phyloP scores from a whole-genome alignment of 305 asterid genomes.

The Euphrasia arctica region DNA sequence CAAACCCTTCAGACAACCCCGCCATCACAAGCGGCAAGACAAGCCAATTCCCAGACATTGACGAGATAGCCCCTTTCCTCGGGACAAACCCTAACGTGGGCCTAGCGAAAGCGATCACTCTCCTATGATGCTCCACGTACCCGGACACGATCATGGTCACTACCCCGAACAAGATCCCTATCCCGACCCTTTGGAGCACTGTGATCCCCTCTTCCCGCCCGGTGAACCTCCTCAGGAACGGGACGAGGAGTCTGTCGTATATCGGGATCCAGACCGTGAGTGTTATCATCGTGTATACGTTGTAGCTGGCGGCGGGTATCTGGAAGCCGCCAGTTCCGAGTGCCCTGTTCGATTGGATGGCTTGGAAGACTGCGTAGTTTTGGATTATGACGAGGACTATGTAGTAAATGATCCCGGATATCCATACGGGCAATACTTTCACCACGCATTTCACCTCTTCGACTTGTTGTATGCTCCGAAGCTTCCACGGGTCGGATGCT shows the following conservation, averaged over 20 bases:
- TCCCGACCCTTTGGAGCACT: conserved; percentile 36
- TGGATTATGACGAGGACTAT: conserved; percentile 30
- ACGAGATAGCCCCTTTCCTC: conserved; percentile 42
- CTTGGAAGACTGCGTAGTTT: conserved; percentile 37
- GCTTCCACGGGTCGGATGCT: conserved; percentile 42
- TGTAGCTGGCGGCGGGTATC: conserved; percentile 39
- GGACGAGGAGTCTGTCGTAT: conserved; percentile 35
- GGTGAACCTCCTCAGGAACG: conserved; percentile 26
- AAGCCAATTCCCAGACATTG: conserved; percentile 57
- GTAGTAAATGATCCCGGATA: conserved; percentile 34
- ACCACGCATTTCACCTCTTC: conserved; percentile 46
- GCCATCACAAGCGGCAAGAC: conserved; percentile 44
- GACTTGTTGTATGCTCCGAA: conserved; percentile 42
- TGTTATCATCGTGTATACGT: conserved; percentile 31
- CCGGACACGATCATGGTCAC: conserved; percentile 30
- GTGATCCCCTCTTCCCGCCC: conserved; percentile 33
- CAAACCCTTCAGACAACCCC: conserved; percentile 54
- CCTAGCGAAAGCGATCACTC: conserved; percentile 29
- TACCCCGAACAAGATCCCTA: conserved; percentile 31
- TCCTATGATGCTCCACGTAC: conserved; percentile 36
- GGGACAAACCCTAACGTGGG: conserved; percentile 40
- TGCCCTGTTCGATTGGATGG: conserved; percentile 31
- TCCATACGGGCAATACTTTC: conserved; percentile 37
- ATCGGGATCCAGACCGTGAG: conserved; percentile 34
- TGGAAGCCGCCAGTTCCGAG: conserved; percentile 25